A percentile compares a stretch with the other conserved stretches of the same genome.
These are phyloP conservation scores for Poa pratensis DNA, from an alignment of 176 grass and related monocot genomes.

Conservation along the genomic window DNA sequence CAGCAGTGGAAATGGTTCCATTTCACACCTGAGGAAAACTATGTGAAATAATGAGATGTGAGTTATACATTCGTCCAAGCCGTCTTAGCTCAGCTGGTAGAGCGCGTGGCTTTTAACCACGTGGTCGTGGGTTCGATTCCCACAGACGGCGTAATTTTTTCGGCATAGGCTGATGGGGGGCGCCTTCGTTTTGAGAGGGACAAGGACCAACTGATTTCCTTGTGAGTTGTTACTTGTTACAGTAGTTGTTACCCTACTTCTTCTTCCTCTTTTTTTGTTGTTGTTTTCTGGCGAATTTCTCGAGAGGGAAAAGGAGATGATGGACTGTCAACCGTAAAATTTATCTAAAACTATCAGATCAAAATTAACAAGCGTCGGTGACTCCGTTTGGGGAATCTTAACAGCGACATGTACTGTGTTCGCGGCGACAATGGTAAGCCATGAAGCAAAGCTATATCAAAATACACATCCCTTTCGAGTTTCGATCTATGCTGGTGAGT, in stretches of 20 bases:
- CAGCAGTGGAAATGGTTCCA: not conserved
- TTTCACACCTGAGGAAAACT: rapidly evolving
- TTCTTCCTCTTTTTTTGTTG: too few species aligned
- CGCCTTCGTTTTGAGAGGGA: slow-evolving; percentile 52
- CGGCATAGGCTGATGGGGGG: too few species aligned
- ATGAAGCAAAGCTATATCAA: not conserved
- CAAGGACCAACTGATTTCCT: not conserved
- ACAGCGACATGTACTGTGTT: not conserved
- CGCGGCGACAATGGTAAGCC: not conserved
- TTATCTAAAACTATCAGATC: too few species aligned
- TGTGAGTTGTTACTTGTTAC: too few species aligned
- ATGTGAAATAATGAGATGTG: rapidly evolving
- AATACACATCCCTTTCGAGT: not conserved
- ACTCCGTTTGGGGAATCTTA: not conserved
- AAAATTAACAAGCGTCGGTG: not conserved
- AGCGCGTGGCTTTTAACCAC: slow-evolving; percentile 74
- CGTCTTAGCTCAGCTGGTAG: slow-evolving; percentile 58
- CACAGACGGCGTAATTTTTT: slow-evolving; percentile 39
- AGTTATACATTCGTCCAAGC: not conserved
- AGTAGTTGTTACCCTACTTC: not conserved
- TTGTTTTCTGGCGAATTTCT: not conserved
- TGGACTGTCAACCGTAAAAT: too few species aligned
- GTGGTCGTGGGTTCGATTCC: slow-evolving; percentile 70
- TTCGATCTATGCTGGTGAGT: not conserved
- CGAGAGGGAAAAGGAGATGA: not conserved